Base-by-base conservation (phyloP, 495 filamentous ascomycete genomes). In the Trichoderma orchidacearum region DNA sequence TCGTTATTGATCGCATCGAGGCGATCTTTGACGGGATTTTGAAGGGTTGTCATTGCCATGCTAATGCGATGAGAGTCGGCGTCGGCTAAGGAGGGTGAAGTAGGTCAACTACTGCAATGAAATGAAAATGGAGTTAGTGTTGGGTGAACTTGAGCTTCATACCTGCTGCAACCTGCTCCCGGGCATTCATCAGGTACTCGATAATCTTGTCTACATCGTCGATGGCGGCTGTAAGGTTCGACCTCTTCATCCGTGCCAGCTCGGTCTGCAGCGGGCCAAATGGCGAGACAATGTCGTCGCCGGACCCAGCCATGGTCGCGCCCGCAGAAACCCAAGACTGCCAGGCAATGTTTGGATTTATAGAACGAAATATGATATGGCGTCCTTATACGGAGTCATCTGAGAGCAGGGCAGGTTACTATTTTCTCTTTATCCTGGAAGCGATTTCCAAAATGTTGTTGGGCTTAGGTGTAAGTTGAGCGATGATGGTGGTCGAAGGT, bases 201-300 rank as follows among this genome's bases (percentile, higher is more conserved):
- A 98, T 87, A 55, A 86, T 85, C 31, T 77, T 76, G 65, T 96
- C 88, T 3, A 95, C 84, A 79, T 90, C 83, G 29, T 81, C 72
- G 18, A 91, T 78, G 21, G 81, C 85, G 58, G 86, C 79, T 1
- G 78, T 78, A 15, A 90, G 80, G 62, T 86, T 74, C 61, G 77
- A 80, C 66, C 78, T 83, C 58, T 72, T 74, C n/a, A 94, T 76
- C 62, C 81, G 76, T 48, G 83, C 79, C 56, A 90, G 78, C 59
- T 92, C 89, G 60, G 81, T 80, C 62, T 89, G 75, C 32, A 96
- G 80, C 30, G 25, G 17, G 13, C 29, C 30, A 35, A 55, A 55
- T 8, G 53, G 53, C 29, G 53, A 55, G 32, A 34, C 21, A 48
- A 48, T 48, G 41, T 48, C 41, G 8, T 27, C 21, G 41, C 21